A percentile compares a stretch with the other conserved stretches of the same genome.
Evolutionary conservation across 805 yeast genomes (phyloP).

Genomic region (Saturnispora saitoi): DNA sequence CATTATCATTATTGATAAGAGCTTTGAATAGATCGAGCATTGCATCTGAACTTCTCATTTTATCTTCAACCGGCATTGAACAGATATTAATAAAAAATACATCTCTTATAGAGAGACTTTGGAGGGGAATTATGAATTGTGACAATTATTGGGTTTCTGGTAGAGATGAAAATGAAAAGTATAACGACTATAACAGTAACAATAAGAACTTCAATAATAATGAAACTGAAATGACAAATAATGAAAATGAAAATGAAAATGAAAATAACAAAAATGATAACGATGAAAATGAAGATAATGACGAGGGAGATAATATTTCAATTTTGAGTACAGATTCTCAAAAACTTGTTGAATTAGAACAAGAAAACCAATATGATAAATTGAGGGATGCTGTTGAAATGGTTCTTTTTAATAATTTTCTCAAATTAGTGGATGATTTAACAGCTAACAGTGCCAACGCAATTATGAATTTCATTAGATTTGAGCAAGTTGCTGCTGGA

Average conservation of each 20-base stretch:
- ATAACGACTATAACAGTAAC: background rate
- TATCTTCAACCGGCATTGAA: constrained; percentile 19
- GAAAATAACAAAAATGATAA: constrained; percentile 8
- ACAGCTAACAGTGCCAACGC: constrained; percentile 76
- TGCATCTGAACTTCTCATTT: constrained; percentile 24
- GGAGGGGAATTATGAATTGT: constrained; percentile 28
- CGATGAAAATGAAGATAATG: constrained; percentile 15
- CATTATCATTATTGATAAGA: constrained; percentile 10
- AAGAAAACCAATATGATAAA: constrained; percentile 18
- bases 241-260: constrained; percentile 10
- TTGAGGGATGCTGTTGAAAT: constrained; percentile 25
- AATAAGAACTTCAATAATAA: constrained; percentile 5
- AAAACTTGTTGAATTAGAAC: constrained; percentile 13
- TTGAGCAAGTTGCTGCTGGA: constrained; percentile 20
- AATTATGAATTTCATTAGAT: constrained; percentile 59
- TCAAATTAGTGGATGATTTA: constrained; percentile 78
- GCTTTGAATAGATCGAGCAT: constrained; percentile 23
- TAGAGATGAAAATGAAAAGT: background rate
- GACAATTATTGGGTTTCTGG: constrained; percentile 16
- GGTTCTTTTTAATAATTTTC: constrained; percentile 38
- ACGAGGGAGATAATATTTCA: constrained; percentile 24
- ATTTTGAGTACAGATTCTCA: constrained; percentile 13
- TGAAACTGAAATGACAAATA: background rate
- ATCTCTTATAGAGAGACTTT: constrained; percentile 19
- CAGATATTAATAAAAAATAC: constrained; percentile 19